Evolutionary conservation across 805 yeast genomes (phyloP), one percentile per base, ranked within the genome.

Genomic region (Saturnispora dispora): DNA sequence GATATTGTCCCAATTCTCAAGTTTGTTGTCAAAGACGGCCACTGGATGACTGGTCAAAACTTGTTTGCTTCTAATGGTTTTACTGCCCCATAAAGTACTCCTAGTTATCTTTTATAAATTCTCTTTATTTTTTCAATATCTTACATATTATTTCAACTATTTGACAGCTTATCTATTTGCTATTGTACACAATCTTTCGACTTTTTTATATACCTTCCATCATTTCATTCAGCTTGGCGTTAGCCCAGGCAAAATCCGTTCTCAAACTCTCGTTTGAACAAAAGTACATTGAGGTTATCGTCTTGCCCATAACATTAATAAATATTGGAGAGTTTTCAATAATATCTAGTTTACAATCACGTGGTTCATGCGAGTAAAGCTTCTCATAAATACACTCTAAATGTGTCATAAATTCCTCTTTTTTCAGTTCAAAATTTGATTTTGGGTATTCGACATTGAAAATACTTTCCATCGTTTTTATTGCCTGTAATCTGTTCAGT

Each of bases 11-110:
- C 88, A 55, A 77, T 80, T 50, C 63, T 82, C 52, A 66, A 75
- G 55, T 79, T 82, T 63, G 70, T 82, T 63, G 83, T 72, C 35
- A 75, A 82, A 48, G 83, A 80, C 55, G 87, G 87, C 53, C 72
- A 71, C 59, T 82, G 87, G 86, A 75, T 82, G 62, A 80, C 80
- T 46, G 88, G 88, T 48, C 88, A 82, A 66, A 81, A 84, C 56
- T 68, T 82, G 50, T 82, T 71, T 57, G 82, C 82, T 47, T 72
- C 75, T 46, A 85, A 85, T 56, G 86, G 85, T 5, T 79, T 80
- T 65, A 79, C 84, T 53, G 83, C 86, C 46, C 83, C 76, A 41
- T 43, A 42, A 42, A 25, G 6, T 25, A 25, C 8, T n/a, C n/a
- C n/a, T n/a, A n/a, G 8, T 25, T 7, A 25, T 3, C 40, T 17